These are phyloP conservation scores for Puccinellia tenuiflora DNA, from an alignment of 176 grass and related monocot genomes.

Conservation along the genomic window DNA sequence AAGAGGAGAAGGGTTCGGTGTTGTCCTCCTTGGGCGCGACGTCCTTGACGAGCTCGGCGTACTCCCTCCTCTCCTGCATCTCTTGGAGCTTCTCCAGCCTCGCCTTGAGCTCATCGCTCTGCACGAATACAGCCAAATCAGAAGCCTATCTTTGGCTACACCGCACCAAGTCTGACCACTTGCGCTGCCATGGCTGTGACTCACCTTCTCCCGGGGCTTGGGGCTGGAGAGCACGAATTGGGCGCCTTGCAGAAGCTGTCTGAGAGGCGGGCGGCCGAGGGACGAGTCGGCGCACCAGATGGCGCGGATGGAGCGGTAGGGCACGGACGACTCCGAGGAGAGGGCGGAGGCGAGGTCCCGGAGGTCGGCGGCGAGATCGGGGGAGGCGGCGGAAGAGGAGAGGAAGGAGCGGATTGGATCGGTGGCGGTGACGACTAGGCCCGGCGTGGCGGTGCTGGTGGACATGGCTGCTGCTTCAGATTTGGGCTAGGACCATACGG, in stretches of 20 bases:
- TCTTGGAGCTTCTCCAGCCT: conserved; percentile 79
- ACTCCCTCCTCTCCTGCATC: conserved; percentile 74
- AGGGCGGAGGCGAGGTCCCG: conserved; percentile 41
- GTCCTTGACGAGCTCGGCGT: conserved; percentile 79
- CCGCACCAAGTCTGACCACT: background rate
- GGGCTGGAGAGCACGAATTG: conserved; percentile 62
- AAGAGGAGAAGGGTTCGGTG: conserved; percentile 82
- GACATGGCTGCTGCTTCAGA: conserved; percentile 3
- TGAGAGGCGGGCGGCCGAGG: conserved; percentile 51
- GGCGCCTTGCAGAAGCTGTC: conserved; percentile 38
- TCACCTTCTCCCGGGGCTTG: conserved; percentile 77
- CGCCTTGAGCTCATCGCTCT: conserved; percentile 86
- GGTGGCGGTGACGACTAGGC: conserved; percentile 48
- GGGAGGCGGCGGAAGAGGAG: background rate
- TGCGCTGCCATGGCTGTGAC: background rate
- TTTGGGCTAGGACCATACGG: background rate
- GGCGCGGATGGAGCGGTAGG: conserved; percentile 55
- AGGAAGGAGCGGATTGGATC: conserved; percentile 70
- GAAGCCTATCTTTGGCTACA: background rate
- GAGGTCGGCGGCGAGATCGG: conserved; percentile 33
- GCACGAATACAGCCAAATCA: background rate
- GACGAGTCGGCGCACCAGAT: conserved; percentile 58
- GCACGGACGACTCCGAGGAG: conserved; percentile 24
- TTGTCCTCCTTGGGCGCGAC: conserved; percentile 45
- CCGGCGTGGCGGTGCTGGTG: conserved; percentile 23